phyloP scores from a whole-genome alignment of 2,329 filamentous ascomycete species.

The Verticillium longisporum region DNA sequence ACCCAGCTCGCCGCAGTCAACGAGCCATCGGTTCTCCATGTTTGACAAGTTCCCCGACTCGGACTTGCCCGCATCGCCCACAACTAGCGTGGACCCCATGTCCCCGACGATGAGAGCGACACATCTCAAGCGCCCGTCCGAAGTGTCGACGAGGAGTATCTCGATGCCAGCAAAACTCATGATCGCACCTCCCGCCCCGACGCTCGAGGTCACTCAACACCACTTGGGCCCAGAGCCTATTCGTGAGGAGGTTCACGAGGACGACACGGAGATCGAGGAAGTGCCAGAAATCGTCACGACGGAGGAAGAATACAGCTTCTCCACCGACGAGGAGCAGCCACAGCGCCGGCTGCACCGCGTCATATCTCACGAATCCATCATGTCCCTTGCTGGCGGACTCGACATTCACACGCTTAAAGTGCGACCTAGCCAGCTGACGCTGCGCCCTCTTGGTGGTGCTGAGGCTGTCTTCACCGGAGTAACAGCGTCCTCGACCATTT shows the following conservation, averaged over 20 bases:
- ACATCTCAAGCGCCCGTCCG: conserved; percentile 51
- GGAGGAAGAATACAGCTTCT: conserved; percentile 19
- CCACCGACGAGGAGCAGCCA: conserved; percentile 27
- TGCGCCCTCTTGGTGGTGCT: conserved; percentile 44
- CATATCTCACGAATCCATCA: conserved; percentile 78
- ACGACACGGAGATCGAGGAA: conserved; percentile 24
- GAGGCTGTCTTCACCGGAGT: conserved; percentile 54
- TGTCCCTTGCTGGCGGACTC: conserved; percentile 80
- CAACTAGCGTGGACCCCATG: conserved; percentile 65
- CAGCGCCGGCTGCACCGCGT: conserved; percentile 52
- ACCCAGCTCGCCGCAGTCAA: conserved; percentile 75
- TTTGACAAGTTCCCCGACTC: conserved; percentile 71
- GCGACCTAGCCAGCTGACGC: conserved; percentile 67
- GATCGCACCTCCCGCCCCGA: conserved; percentile 13
- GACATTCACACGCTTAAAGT: conserved; percentile 80
- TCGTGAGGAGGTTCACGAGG: conserved; percentile 22
- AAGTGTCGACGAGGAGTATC: conserved; percentile 32
- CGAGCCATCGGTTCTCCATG: conserved; percentile 58
- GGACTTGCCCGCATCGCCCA: conserved; percentile 74
- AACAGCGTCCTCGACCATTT: conserved; percentile 52
- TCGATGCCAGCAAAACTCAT: conserved; percentile 17
- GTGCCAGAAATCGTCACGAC: conserved; percentile 11
- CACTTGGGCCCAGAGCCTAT: conserved; percentile 9
- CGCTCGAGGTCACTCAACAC: conserved; percentile 6
- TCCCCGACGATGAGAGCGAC: conserved; percentile 49